These are phyloP conservation scores for Agroathelia rolfsii DNA, from an alignment of 1,284 basidiomycete species.

Conservation along the genomic window DNA sequence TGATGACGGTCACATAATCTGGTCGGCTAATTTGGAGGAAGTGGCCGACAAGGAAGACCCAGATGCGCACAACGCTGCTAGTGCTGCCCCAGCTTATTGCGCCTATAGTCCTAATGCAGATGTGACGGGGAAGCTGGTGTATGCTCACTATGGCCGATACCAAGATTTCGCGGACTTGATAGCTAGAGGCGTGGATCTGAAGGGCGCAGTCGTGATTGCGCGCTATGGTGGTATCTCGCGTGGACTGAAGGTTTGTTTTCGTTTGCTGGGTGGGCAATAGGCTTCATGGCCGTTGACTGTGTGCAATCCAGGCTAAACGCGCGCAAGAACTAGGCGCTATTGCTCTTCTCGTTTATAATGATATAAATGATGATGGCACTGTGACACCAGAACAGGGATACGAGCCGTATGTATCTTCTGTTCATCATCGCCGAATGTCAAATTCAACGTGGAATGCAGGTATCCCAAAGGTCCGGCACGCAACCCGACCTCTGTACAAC, in stretches of 20 bases:
- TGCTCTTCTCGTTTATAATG: conserved; percentile 57
- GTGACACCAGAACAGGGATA: conserved; percentile 60
- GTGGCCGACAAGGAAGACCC: conserved; percentile 35
- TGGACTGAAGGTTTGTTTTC: conserved; percentile 44
- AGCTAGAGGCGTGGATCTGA: conserved; percentile 45
- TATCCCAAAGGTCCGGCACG: conserved; percentile 68
- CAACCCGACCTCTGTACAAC: conserved; percentile 59
- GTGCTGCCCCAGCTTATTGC: conserved; percentile 37
- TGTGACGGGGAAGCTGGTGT: conserved; percentile 49
- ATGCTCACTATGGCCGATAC: conserved; percentile 59
- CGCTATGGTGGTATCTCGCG: conserved; percentile 65
- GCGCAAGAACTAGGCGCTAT: conserved; percentile 66
- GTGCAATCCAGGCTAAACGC: conserved; percentile 36
- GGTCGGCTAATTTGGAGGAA: conserved; percentile 44
- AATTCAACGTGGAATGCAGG: conserved; percentile 11
- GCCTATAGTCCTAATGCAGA: conserved; percentile 40
- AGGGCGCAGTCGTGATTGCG: conserved; percentile 57
- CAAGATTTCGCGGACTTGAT: conserved; percentile 24
- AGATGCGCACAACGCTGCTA: conserved; percentile 34
- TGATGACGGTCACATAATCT: conserved; percentile 32
- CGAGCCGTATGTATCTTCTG: conserved; percentile 24
- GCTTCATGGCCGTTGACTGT: conserved; percentile 3
- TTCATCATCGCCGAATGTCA: conserved; percentile 5
- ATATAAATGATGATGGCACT: conserved; percentile 66
- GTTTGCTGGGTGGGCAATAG: not conserved